Percentiles rank a stretch among this genome's conserved stretches.
phyloP scores from a whole-genome alignment of 2,329 filamentous ascomycete species.

The Aspergillus brunneoviolaceus region DNA sequence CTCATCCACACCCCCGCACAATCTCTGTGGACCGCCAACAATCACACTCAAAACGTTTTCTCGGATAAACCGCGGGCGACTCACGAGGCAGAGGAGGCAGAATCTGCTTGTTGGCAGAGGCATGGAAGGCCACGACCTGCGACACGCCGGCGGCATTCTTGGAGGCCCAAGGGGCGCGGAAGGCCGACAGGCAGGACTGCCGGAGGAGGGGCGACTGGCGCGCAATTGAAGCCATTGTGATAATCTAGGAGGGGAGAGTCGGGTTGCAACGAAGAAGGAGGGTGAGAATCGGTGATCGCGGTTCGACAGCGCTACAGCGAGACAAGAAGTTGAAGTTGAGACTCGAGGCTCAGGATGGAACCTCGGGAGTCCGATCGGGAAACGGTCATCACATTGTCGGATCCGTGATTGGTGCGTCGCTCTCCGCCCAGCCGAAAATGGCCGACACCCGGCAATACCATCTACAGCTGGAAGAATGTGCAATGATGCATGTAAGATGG shows the following conservation, averaged over 20 bases:
- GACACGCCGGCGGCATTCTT: constrained; percentile 38
- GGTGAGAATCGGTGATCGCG: constrained; percentile 11
- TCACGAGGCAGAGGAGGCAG: constrained; percentile 83
- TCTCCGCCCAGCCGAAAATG: constrained; percentile 41
- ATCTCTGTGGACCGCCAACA: not conserved
- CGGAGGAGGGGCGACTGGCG: constrained; percentile 40
- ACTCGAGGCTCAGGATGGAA: constrained; percentile 20
- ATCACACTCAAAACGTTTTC: not conserved
- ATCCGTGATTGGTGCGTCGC: constrained; percentile 35
- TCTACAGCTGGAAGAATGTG: not conserved
- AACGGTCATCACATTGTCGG: constrained; percentile 40
- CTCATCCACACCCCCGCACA: not conserved
- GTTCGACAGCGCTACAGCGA: constrained; percentile 13
- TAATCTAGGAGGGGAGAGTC: constrained; percentile 14
- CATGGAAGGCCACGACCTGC: constrained; percentile 80
- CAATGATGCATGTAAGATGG: not conserved
- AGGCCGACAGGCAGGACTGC: constrained; percentile 36
- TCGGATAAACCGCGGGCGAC: constrained; percentile 36
- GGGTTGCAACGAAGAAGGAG: constrained; percentile 5
- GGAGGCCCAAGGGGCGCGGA: constrained; percentile 35
- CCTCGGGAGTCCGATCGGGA: constrained; percentile 41
- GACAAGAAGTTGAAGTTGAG: constrained; percentile 30
- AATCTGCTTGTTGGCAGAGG: constrained; percentile 70
- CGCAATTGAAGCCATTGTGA: constrained; percentile 44
- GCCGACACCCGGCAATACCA: constrained; percentile 29